Base-by-base conservation (phyloP, 768 basidiomycete genomes). In the Panaeolus cyanescens region DNA sequence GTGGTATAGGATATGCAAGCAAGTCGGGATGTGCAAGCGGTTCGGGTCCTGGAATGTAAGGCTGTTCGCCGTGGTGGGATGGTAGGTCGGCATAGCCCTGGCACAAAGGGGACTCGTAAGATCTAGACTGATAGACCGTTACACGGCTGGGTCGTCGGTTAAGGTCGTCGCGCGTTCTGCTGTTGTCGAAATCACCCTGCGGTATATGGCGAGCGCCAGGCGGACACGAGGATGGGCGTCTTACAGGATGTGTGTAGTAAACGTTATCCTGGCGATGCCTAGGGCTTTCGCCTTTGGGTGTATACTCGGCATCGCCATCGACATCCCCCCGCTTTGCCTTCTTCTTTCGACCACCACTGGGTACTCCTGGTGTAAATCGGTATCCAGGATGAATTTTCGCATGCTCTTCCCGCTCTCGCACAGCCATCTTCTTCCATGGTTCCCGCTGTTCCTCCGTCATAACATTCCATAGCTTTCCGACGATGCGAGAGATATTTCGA, bases 401-500 rank as follows among this genome's bases (percentile, higher is more conserved):
- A 54, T 70, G 69, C 1, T 62, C 50, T 1, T 55, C 67, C 71
- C 81, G 85, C 68, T 86, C 85, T 60, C 68, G 63, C 2, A 77
- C 75, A 1, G 85, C 86, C 71, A 84, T 76, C 34, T 74, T 69
- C 15, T 82, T 60, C 85, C 85, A 87, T 0, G 85, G 86, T 19
- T 65, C 71, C 56, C 77, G 80, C 39, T 85, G 73, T 5, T 71
- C 73, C 0, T 69, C 63, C 22, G 71, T 77, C 80, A 91, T 84
- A 56, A 79, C 77, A 45, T 79, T 79, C 91, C 91, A 92, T 60
- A 90, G 75, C 53, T 78, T 77, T 0, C 89, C 91, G 0, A 85
- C 88, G 59, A 88, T 84, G 56, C 87, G 81, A 3, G 84, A 86
- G 57, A 92, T 82, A 65, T 90, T 88, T 60, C 85, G 83, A 68